A percentile compares a stretch with the other conserved stretches of the same genome.
phyloP scores from a whole-genome alignment of 2,329 filamentous ascomycete genomes.

The Harringtonia lauricola region DNA sequence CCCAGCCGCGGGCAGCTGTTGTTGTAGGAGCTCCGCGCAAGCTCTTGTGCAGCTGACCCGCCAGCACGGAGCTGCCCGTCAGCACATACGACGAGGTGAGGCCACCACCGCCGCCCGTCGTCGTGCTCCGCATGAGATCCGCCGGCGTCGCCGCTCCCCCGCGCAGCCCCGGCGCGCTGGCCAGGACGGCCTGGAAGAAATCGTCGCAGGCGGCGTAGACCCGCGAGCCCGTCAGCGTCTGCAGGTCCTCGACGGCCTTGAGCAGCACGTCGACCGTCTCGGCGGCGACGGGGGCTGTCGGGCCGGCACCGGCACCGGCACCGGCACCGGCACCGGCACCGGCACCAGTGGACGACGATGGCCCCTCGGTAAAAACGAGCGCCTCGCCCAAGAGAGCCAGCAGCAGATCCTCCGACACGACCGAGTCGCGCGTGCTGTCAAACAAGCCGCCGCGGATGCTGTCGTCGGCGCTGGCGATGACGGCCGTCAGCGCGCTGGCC shows the following conservation, averaged over 20 bases:
- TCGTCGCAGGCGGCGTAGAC: slow-evolving; percentile 68
- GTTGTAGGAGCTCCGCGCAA: no score
- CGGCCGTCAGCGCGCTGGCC: slow-evolving; percentile 64
- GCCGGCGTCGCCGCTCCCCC: slow-evolving; percentile 53
- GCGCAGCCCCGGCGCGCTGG: slow-evolving; percentile 47
- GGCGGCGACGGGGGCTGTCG: slow-evolving; percentile 37
- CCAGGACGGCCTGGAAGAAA: slow-evolving; percentile 64
- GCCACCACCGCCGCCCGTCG: slow-evolving; percentile 11
- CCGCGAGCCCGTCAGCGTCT: slow-evolving; percentile 56
- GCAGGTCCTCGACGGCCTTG: slow-evolving; percentile 67
- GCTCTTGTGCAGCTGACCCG: slow-evolving; percentile 49
- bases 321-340: neutral
- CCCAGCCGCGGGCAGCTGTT: slow-evolving; percentile 42
- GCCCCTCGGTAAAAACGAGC: slow-evolving; percentile 56
- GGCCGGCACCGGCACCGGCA: slow-evolving; percentile 2
- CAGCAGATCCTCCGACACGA: slow-evolving; percentile 81
- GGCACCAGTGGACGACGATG: slow-evolving; percentile 2
- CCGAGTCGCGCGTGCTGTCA: slow-evolving; percentile 67
- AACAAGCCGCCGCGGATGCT: slow-evolving; percentile 87
- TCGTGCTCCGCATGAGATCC: slow-evolving; percentile 51
- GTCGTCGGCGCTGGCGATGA: slow-evolving; percentile 77
- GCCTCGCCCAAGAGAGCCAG: slow-evolving; percentile 76
- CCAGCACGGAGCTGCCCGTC: slow-evolving; percentile 63
- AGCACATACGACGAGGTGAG: slow-evolving; percentile 51
- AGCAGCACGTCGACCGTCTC: slow-evolving; percentile 66